These are phyloP conservation scores for Tetradesmus obliquus DNA, from an alignment of 139 green algal genomes.

Conservation along the genomic window DNA sequence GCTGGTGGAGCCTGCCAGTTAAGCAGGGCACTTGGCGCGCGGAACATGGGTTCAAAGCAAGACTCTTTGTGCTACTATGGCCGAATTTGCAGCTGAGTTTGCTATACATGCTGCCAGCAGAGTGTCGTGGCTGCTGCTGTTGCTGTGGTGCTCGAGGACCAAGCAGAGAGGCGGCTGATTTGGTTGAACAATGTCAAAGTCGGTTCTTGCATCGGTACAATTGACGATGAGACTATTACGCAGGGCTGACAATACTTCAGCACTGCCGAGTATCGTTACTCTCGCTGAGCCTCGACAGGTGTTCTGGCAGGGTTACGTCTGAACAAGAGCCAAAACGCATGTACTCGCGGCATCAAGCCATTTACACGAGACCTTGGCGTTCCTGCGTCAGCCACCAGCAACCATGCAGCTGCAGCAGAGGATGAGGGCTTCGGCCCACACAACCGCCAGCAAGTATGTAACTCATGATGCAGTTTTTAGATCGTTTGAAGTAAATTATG, in stretches of 20 bases:
- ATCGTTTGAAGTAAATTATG: not conserved
- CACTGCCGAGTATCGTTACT: not conserved
- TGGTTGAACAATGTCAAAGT: not conserved
- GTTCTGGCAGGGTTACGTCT: not conserved
- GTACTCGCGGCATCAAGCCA: not conserved
- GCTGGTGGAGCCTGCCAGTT: not conserved
- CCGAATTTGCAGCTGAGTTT: not conserved
- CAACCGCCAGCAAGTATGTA: not conserved
- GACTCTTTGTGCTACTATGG: not conserved
- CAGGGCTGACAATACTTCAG: not conserved
- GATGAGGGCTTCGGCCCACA: not conserved
- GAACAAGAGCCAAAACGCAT: not conserved
- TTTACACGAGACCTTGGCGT: not conserved
- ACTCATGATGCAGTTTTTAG: not conserved
- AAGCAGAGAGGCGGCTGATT: not conserved
- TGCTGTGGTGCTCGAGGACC: not conserved
- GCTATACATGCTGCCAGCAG: not conserved
- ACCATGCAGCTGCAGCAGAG: conserved; percentile 27
- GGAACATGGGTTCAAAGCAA: not conserved
- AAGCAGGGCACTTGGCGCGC: not conserved
- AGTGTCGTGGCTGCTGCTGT: not conserved
- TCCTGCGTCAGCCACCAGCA: not conserved
- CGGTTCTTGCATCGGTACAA: not conserved
- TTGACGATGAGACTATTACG: not conserved
- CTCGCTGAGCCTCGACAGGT: not conserved